phyloP scores from a whole-genome alignment of 2,329 filamentous ascomycete genomes.

The Ophiostoma quercus region DNA sequence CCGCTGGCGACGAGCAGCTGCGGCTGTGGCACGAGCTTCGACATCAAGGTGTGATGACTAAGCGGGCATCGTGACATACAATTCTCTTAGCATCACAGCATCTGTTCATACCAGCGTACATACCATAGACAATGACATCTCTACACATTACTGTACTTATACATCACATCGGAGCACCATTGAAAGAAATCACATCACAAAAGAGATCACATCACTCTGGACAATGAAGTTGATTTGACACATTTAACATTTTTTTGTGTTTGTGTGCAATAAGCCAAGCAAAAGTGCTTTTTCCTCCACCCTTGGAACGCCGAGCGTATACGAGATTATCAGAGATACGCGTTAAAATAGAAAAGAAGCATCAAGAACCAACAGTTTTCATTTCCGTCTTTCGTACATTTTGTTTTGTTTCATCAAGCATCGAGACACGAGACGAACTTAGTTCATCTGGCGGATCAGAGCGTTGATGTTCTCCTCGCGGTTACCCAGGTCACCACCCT shows the following conservation, averaged over 20 bases:
- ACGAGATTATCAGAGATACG: conserved; percentile 9
- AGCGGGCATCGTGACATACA: background rate
- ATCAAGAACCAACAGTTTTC: conserved; percentile 13
- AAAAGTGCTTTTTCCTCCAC: conserved; percentile 13
- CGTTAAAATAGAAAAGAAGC: conserved; percentile 4
- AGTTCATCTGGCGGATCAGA: conserved; percentile 98
- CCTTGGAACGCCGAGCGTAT: conserved; percentile 13
- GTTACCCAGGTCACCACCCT: conserved; percentile 98
- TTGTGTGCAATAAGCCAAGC: conserved; percentile 16
- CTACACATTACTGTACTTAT: background rate
- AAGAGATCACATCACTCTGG: conserved; percentile 2
- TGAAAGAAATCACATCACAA: background rate
- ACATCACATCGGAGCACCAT: background rate
- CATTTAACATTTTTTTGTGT: conserved; percentile 23
- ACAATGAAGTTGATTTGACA: conserved; percentile 14
- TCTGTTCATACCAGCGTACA: background rate
- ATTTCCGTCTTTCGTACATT: conserved; percentile 16
- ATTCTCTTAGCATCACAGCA: background rate
- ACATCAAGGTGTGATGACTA: conserved; percentile 62
- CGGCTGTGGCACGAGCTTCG: conserved; percentile 95
- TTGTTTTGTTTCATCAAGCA: conserved; percentile 25
- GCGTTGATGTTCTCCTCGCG: conserved; percentile 97
- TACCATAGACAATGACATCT: background rate
- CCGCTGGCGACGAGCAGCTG: conserved; percentile 88
- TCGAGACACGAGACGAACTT: conserved; percentile 37